phyloP scores from a whole-genome alignment of 225 moss, liverwort and hornwort species.

The Rhytidiadelphus loreus region DNA sequence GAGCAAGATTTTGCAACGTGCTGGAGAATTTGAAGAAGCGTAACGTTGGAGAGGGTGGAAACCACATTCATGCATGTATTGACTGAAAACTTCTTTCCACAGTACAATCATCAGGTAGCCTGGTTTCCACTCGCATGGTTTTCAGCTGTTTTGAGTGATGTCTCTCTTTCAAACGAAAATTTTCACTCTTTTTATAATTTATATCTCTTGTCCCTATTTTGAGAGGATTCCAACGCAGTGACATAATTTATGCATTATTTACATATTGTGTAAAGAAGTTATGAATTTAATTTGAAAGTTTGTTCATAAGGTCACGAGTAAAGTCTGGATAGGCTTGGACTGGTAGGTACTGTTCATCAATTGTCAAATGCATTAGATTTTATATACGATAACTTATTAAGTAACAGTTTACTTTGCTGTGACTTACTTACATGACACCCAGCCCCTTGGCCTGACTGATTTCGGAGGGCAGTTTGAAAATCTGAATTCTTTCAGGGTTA shows the following conservation, averaged over 20 bases:
- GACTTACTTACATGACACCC: not conserved
- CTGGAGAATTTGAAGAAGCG: no score
- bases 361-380: not conserved
- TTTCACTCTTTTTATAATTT: no score
- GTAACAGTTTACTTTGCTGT: not conserved
- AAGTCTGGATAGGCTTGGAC: not conserved
- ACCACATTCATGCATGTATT: not conserved
- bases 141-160: not conserved
- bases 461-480: not conserved
- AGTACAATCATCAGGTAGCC: not conserved
- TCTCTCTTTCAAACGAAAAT: not conserved
- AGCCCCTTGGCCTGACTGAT: not conserved
- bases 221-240: not conserved
- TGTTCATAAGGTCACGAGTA: not conserved
- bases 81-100: not conserved
- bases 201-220: no score
- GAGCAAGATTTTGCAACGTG: not conserved
- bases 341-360: not conserved
- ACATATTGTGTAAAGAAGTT: no score
- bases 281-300: not conserved
- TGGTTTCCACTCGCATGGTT: not conserved
- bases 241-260: not conserved
- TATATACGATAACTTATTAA: not conserved
- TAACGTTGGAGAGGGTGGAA: not conserved
- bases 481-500: not conserved